Percentiles rank a stretch among this genome's conserved stretches.
Conservation (phyloP, 2,329 filamentous ascomycete species). For the Ophiocordyceps camponoti-rufipedis region DNA sequence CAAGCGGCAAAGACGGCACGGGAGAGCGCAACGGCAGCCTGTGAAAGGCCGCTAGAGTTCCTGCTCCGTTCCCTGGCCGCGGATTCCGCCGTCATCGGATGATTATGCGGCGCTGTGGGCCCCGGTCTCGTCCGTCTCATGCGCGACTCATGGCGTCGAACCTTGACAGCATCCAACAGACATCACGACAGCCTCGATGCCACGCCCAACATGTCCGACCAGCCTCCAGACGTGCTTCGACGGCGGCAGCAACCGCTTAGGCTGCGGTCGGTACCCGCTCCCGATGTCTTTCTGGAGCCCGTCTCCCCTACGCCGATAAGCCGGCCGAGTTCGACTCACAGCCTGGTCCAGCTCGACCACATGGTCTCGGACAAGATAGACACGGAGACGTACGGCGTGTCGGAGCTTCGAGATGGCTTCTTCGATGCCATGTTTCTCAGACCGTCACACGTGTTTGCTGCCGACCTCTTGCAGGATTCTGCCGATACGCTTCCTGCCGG, state of each 20-base stretch:
- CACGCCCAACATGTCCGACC: not conserved
- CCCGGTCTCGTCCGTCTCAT: not conserved
- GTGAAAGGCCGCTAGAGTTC: not conserved
- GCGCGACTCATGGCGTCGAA: not conserved
- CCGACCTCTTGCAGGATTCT: slow-evolving; percentile 21
- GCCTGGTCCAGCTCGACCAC: slow-evolving; percentile 15
- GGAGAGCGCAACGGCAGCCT: too few species aligned
- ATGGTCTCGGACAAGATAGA: slow-evolving; percentile 16
- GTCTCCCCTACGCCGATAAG: not conserved
- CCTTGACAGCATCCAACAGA: not conserved
- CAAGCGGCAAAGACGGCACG: too few species aligned
- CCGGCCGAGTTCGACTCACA: slow-evolving; percentile 11
- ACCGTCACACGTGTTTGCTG: slow-evolving; percentile 17
- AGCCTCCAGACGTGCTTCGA: not conserved
- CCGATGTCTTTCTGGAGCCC: slow-evolving; percentile 3
- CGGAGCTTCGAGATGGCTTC: slow-evolving; percentile 25
- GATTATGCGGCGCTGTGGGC: not conserved
- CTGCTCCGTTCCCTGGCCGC: not conserved
- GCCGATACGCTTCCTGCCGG: slow-evolving; percentile 25
- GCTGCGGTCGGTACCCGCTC: not conserved
- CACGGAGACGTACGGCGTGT: slow-evolving; percentile 22
- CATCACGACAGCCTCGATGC: not conserved
- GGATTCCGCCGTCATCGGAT: not conserved
- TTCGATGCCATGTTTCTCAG: slow-evolving; percentile 30
- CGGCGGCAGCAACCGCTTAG: not conserved